Evolutionary conservation across 2,329 filamentous ascomycete genomes (phyloP), one percentile per base, ranked within the genome.

Genomic region (Thermothelomyces thermophilus): DNA sequence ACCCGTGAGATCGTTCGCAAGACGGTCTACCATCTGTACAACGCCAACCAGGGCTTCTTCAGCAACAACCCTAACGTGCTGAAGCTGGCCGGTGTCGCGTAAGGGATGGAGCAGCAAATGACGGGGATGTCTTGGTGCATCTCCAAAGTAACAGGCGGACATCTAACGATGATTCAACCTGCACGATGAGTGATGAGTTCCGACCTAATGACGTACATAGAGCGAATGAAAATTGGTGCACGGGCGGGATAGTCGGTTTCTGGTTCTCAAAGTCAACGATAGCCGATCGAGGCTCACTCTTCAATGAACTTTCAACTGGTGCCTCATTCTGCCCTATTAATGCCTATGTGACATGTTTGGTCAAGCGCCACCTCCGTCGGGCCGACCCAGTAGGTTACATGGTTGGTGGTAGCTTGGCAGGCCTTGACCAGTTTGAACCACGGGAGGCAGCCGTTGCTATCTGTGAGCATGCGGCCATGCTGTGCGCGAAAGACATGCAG

Each of bases 1-100:
- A 89, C 84, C 9, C 79, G 86, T 52, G 70, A 74, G 55, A 74
- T 84, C 61, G 73, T 91, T 39, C 72, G 80, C 60, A 76, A 82
- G 64, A 77, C 86, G 46, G 83, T 87, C 52, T 71, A 70, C 63
- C 62, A 66, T 20, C 64, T 76, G 46, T 70, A 57, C 60, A 62
- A 60, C 46, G 62, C 60, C 24, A 60, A 63, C 41, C 62, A 62
- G 3, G 58, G 61, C n/a, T 58, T 67, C 17, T 67, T 67, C 52
- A 53, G 56, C 55, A 58, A 46, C 35, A 57, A 64, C 56, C 60
- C 60, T 26, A 59, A 57, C 17, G 56, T 65, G 10, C 50, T 66
- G 50, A 60, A 62, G 56, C 57, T 66, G 31, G 61, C 63, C n/a
- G 61, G 61, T 24, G 14, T 60, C 41, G 52, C 30, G 16, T 60